Evolutionary conservation across 164 flowering plant genomes (phyloP).

Genomic region (Magnolia officinalis): DNA sequence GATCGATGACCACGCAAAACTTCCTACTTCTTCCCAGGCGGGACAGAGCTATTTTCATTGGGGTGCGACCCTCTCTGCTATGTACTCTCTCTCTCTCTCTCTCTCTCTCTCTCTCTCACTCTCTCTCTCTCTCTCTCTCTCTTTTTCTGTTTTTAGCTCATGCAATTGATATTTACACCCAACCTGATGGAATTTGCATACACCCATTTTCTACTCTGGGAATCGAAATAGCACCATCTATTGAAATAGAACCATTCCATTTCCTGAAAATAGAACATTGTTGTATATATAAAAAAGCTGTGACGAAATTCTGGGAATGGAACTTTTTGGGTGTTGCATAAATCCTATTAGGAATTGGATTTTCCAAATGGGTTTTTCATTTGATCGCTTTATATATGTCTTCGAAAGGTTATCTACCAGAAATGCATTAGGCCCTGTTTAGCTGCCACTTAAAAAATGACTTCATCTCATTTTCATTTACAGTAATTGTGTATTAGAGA

Average conservation of each 20-base stretch:
- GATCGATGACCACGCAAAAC: neutral
- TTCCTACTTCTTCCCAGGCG: neutral
- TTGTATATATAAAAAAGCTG: too few relatives aligned
- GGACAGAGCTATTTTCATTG: conserved; percentile 22
- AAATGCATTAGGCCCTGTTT: neutral
- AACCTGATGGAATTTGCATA: neutral
- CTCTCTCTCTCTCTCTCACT: conserved; percentile 1
- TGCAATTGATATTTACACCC: neutral
- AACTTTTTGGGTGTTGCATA: neutral
- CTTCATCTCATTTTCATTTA: too few relatives aligned
- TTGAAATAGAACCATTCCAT: neutral
- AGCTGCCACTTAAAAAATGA: too few relatives aligned
- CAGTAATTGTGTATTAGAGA: too few relatives aligned
- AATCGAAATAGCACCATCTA: neutral
- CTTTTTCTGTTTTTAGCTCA: neutral
- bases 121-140: conserved; percentile 2
- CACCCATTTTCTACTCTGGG: neutral
- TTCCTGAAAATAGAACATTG: too few relatives aligned
- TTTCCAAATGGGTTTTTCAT: neutral
- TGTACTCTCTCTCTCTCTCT: conserved; percentile 11
- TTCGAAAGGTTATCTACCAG: neutral
- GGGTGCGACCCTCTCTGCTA: conserved; percentile 31
- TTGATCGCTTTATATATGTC: neutral
- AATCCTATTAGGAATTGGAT: neutral
- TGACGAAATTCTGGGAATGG: neutral